Conservation (phyloP, 2,329 filamentous ascomycete species). For the Microascus cirrosus region DNA sequence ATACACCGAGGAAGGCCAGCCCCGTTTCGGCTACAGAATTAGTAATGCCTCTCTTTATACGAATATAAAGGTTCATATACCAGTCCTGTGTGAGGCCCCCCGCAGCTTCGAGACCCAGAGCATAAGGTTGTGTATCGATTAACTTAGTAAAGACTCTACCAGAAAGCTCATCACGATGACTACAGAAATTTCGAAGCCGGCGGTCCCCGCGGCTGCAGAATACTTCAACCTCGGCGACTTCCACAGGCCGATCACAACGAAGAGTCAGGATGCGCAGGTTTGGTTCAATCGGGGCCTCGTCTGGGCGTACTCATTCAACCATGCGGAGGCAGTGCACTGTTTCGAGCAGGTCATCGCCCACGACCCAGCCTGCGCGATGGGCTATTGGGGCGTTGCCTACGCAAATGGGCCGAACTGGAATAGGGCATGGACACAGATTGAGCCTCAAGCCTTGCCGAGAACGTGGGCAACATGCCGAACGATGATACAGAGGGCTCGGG, state of each 20-base stretch:
- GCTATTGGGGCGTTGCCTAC: constrained; percentile 61
- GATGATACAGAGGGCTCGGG: constrained; percentile 32
- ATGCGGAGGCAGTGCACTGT: constrained; percentile 56
- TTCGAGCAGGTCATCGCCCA: constrained; percentile 45
- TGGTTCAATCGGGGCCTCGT: constrained; percentile 65
- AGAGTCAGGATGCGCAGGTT: constrained; percentile 36
- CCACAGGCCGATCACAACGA: constrained; percentile 42
- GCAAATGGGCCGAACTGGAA: constrained; percentile 64
- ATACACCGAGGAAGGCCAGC: too few relatives aligned
- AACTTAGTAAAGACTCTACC: too few relatives aligned
- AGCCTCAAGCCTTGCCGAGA: constrained; percentile 34
- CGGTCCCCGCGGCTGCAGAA: not conserved
- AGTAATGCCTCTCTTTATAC: too few relatives aligned
- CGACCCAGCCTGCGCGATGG: constrained; percentile 48
- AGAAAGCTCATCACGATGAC: too few relatives aligned
- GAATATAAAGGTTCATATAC: too few relatives aligned
- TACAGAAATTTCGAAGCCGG: too few relatives aligned
- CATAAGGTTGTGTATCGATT: too few relatives aligned
- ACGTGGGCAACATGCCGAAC: not conserved
- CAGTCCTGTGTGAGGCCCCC: too few relatives aligned
- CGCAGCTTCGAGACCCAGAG: too few relatives aligned
- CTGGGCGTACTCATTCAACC: constrained; percentile 69
- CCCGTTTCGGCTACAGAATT: too few relatives aligned
- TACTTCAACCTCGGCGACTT: constrained; percentile 54
- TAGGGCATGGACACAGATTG: constrained; percentile 66